Evolutionary conservation across 306 rosid genomes (phyloP).

Genomic region (Trichosanthes cucumerina): DNA sequence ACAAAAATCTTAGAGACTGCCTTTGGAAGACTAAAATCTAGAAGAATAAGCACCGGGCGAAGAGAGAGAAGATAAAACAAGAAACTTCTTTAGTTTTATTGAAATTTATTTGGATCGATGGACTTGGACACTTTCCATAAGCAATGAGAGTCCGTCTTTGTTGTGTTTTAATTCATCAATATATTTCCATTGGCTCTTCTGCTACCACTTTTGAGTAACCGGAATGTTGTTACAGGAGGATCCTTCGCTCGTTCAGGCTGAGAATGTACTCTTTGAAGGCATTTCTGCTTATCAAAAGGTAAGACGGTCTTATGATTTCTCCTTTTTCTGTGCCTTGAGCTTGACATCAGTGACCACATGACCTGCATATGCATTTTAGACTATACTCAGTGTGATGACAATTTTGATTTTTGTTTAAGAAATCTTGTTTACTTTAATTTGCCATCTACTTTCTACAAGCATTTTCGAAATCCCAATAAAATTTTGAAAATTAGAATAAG

Average conservation of each 20-base stretch:
- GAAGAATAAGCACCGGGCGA: neutral
- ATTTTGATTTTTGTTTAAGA: neutral
- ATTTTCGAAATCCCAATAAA: neutral
- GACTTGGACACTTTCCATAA: neutral
- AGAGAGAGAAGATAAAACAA: neutral
- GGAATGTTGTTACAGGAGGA: slow-evolving; percentile 32
- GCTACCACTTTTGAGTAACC: neutral
- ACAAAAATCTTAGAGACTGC: neutral
- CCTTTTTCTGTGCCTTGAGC: neutral
- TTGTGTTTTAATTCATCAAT: neutral
- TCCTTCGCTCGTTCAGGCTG: slow-evolving; percentile 28
- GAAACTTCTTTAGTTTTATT: neutral
- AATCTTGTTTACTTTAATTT: neutral
- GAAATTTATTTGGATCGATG: neutral
- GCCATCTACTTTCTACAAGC: neutral
- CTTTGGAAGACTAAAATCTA: neutral
- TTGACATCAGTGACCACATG: neutral
- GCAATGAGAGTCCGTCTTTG: neutral
- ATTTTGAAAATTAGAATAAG: too few relatives aligned
- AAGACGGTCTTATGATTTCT: neutral
- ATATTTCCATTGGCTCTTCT: neutral
- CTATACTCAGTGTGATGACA: neutral
- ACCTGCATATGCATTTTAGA: neutral
- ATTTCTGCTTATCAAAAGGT: slow-evolving; percentile 65
- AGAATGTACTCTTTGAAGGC: slow-evolving; percentile 45